Conservation (phyloP, 2,329 filamentous ascomycete genomes). For the Aureobasidium sp. region DNA sequence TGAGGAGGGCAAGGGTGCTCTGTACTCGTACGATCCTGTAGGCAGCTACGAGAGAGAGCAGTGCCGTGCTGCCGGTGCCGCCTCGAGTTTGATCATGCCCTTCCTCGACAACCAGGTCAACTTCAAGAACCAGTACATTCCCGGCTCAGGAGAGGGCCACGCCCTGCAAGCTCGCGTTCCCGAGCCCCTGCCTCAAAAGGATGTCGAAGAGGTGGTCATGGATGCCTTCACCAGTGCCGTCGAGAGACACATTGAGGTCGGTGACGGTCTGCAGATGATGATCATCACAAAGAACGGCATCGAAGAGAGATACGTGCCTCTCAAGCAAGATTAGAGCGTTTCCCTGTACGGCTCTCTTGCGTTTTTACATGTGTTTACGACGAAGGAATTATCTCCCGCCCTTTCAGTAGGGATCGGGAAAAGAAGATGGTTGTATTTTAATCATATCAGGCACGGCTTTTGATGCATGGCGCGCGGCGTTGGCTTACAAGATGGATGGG, state of each 20-base stretch:
- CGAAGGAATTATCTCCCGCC: not conserved
- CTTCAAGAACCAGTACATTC: constrained; percentile 96
- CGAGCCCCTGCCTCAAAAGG: constrained; percentile 59
- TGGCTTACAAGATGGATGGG: constrained; percentile 11
- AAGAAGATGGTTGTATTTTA: constrained; percentile 5
- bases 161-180: constrained; percentile 62
- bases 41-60: constrained; percentile 97
- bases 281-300: constrained; percentile 83
- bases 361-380: constrained; percentile 9
- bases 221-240: constrained; percentile 98
- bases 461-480: constrained; percentile 17
- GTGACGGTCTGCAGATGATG: constrained; percentile 92
- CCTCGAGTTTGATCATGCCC: constrained; percentile 85
- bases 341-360: not conserved
- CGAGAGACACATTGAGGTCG: constrained; percentile 94
- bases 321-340: constrained; percentile 71
- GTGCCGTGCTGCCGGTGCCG: constrained; percentile 85
- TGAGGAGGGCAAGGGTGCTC: constrained; percentile 84
- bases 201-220: constrained; percentile 81
- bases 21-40: constrained; percentile 97
- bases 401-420: not conserved
- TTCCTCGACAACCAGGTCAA: constrained; percentile 99
- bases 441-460: constrained; percentile 5
- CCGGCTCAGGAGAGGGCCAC: constrained; percentile 76
- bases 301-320: constrained; percentile 69